Percentiles rank a stretch among this genome's conserved stretches.
Conservation (phyloP, 202 grass and related monocot genomes). For the Carex sylvatica region DNA sequence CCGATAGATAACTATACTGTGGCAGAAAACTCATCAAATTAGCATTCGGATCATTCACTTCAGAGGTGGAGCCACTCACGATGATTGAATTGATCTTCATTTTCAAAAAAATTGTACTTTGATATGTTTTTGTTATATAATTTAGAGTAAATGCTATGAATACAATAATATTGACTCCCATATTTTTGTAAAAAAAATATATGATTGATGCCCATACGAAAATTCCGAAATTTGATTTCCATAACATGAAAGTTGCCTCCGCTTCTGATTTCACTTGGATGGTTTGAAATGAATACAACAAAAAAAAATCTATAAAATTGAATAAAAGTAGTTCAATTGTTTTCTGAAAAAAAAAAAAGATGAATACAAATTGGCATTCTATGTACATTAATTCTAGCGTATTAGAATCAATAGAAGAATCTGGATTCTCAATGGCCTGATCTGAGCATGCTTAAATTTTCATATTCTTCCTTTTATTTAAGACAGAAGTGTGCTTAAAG, state of each 20-base stretch:
- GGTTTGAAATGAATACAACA: background rate
- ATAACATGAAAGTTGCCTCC: no score
- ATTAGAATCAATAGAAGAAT: background rate
- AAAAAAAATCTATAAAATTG: background rate
- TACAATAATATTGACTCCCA: no score
- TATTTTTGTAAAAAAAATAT: no score
- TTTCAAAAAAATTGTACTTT: no score
- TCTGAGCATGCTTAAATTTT: background rate
- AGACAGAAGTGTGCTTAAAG: constrained; percentile 5
- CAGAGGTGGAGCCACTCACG: no score
- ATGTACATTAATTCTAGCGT: background rate
- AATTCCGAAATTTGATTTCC: accelerated
- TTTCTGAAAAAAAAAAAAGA: background rate
- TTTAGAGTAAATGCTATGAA: no score
- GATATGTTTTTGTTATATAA: no score
- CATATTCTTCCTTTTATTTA: background rate
- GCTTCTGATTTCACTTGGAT: background rate
- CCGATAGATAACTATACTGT: background rate
- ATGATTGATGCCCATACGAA: no score
- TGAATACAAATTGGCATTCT: background rate
- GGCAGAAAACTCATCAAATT: background rate
- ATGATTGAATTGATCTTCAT: no score
- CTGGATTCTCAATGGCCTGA: background rate
- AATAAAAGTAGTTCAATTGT: background rate
- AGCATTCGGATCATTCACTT: background rate